Evolutionary conservation across 148 eudicot genomes (phyloP), one percentile per base, ranked within the genome.

Genomic region (Amaranthus hypochondriacus): DNA sequence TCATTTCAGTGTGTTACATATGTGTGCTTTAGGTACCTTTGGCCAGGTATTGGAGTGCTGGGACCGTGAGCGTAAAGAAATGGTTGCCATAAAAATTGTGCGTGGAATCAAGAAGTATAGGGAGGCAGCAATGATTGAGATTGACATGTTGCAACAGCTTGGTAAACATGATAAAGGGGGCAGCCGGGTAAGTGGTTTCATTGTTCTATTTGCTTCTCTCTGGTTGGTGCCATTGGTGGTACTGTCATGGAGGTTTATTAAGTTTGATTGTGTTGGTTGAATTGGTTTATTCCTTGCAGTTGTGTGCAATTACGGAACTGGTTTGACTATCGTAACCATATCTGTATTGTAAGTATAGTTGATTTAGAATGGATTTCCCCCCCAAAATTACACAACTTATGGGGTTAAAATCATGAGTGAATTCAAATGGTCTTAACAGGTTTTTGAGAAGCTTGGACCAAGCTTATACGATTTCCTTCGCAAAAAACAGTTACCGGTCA

Each of bases 371-470:
- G 39, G 39, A 28, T 28, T 28, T 28, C 39, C 39, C 39, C 39
- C 39, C 39, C 18, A 53, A 53, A 75, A 55, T 75, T 77, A 28
- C 57, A 68, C 49, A 74, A 74, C 84, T 86, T 57, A 82, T 83
- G 79, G 73, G 39, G 39, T 28, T 28, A 28, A 71, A 78, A 72
- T 77, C 74, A 79, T 90, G 86, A 69, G 74, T 90, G 86, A 79
- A 67, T 77, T 84, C 80, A 59, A 73, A 77, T 85, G 87, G 73
- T 92, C 77, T 81, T 79, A 77, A 83, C 96, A 92, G 97, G 96
- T 92, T 66, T 92, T 88, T 92, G 96, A 91, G 95, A 91, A 83
- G 98, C 98, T 93, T 91, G 98, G 98, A 82, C 94, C 95, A 79
- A 93, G 97, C 86, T 89, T 93, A 80, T 93, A 82, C 88, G 92